Evolutionary conservation across 495 filamentous ascomycete species (phyloP).

Genomic region (Parathielavia appendiculata): DNA sequence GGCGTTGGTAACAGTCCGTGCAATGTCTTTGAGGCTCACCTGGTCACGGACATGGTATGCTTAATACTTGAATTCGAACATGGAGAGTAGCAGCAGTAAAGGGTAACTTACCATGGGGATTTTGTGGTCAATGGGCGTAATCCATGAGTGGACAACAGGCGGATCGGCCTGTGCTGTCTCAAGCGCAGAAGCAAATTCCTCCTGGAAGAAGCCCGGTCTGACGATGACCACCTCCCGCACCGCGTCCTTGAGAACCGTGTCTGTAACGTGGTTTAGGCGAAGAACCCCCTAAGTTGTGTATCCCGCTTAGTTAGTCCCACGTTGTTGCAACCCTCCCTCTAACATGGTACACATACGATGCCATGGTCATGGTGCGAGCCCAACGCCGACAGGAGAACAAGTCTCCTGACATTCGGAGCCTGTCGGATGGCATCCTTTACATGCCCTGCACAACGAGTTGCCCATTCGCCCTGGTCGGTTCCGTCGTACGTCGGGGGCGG

Average conservation of each 20-base stretch:
- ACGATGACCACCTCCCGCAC: too few species aligned
- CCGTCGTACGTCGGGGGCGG: constrained; percentile 1
- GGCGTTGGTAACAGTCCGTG: too few species aligned
- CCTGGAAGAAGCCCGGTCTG: background rate
- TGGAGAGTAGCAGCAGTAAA: too few species aligned
- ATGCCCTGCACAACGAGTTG: background rate
- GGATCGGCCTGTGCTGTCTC: background rate
- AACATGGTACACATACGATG: background rate
- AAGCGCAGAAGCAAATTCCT: background rate
- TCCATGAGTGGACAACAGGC: background rate
- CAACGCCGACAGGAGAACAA: background rate
- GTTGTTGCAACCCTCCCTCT: too few species aligned
- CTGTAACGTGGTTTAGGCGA: too few species aligned
- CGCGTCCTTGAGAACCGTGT: too few species aligned
- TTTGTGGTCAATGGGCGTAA: background rate
- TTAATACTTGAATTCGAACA: too few species aligned
- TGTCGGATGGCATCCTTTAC: background rate
- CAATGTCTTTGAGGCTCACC: too few species aligned
- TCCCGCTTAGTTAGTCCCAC: too few species aligned
- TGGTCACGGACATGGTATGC: too few species aligned
- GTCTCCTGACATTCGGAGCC: background rate
- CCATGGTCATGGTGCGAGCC: background rate
- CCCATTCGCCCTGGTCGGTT: background rate
- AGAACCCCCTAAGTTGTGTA: too few species aligned
- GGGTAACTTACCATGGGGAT: background rate